Base-by-base conservation (phyloP, 306 rosid species). In the Prunus fruticosa region DNA sequence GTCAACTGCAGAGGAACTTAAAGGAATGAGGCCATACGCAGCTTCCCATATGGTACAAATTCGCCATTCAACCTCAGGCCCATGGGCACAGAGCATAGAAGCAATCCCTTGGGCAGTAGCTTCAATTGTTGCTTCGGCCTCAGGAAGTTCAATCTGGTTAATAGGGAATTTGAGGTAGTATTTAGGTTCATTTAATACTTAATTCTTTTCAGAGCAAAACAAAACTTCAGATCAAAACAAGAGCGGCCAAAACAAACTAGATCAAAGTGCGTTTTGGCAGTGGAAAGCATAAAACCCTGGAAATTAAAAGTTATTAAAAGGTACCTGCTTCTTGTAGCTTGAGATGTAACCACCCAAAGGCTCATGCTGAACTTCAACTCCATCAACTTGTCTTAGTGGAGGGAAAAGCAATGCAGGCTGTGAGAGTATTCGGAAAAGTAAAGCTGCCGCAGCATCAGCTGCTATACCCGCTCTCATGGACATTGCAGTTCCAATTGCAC, bases 1-100 rank as follows among this genome's bases (percentile, higher is more conserved):
- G 86, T 94, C 98, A 80, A 94, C 98, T 11, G 87, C 96, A 7
- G 94, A 91, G 79, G 98, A 94, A 84, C 93, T 94, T 79, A 91
- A 81, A 67, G 97, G 98, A 82, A 94, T 94, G 77, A 94, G 85
- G 75, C 98, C 98, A 86, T 94, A 94, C 50, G 97, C 98, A 80
- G 98, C 98, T 86, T 94, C 97, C 98, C 98, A 94, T 57, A 94
- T 94, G 67, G 98, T 94, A 88, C 98, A 94, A 65, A 92, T 94
- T 87, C 98, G 87, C 98, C 98, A 94, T 86, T 94, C 98, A 85
- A 94, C 98, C 85, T 94, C 98, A 15, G 98, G 97, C 64, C 98
- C 98, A 85, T 94, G 98, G 64, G 98, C 97, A 80, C 97, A 92
- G 71, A 94, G 96, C 98, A 94, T 89, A 69, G 98, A 92, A 15